Evolutionary conservation across 2,329 filamentous ascomycete species (phyloP).

Genomic region (Alternaria metachromatica): DNA sequence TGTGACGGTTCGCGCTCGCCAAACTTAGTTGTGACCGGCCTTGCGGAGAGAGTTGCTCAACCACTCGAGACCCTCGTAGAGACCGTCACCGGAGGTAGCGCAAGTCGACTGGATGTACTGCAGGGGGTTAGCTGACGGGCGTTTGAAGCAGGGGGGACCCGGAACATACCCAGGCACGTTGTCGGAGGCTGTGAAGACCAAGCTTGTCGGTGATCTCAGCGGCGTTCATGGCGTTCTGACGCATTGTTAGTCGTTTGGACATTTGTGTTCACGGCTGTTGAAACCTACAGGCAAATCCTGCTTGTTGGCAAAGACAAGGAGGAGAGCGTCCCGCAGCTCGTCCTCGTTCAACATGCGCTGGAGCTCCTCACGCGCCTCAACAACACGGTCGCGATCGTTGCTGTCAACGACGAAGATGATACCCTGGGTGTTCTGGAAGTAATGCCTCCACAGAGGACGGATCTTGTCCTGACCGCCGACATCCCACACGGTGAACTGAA

Average conservation of each 20-base stretch:
- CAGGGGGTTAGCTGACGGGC: slow-evolving; percentile 28
- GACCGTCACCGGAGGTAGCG: slow-evolving; percentile 97
- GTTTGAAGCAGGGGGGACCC: background rate
- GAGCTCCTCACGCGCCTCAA: slow-evolving; percentile 90
- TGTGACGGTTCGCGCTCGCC: slow-evolving; percentile 19
- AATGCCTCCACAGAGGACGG: slow-evolving; percentile 94
- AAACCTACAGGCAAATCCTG: slow-evolving; percentile 83
- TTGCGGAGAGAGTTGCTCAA: slow-evolving; percentile 63
- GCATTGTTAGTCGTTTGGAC: slow-evolving; percentile 20
- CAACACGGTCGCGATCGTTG: slow-evolving; percentile 87
- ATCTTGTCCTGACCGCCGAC: slow-evolving; percentile 99
- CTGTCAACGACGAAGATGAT: slow-evolving; percentile 99
- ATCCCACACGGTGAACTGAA: slow-evolving; percentile 99
- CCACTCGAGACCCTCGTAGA: slow-evolving; percentile 93
- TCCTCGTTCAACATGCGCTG: slow-evolving; percentile 98
- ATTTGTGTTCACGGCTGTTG: background rate
- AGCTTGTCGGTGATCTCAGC: slow-evolving; percentile 99
- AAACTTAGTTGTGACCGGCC: slow-evolving; percentile 56
- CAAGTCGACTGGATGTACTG: slow-evolving; percentile 99
- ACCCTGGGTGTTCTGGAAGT: slow-evolving; percentile 94
- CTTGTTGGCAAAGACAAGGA: slow-evolving; percentile 98
- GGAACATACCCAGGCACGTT: slow-evolving; percentile 92
- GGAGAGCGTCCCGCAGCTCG: slow-evolving; percentile 93
- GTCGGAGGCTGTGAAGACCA: slow-evolving; percentile 97
- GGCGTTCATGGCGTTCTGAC: slow-evolving; percentile 97